These are phyloP conservation scores for Camellia japonica DNA, from an alignment of 148 eudicot species.

Conservation along the genomic window DNA sequence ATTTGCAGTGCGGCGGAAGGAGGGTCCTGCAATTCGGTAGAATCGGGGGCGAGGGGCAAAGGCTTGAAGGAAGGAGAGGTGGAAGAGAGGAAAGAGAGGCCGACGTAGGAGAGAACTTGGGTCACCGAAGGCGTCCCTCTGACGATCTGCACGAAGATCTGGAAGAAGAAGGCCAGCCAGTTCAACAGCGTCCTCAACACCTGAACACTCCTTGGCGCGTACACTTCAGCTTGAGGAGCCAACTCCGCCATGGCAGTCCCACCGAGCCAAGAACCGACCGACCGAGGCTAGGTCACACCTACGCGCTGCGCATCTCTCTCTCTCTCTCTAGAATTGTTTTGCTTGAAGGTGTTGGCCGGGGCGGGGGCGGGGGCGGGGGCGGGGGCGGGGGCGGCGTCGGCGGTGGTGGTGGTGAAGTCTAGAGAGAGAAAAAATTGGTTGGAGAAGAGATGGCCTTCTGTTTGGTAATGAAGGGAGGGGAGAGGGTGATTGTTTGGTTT, in stretches of 20 bases:
- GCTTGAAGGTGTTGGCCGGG: conserved; percentile 10
- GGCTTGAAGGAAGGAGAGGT: conserved; percentile 66
- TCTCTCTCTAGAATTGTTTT: conserved; percentile 15
- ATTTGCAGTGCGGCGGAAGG: conserved; percentile 28
- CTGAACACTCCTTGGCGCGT: conserved; percentile 68
- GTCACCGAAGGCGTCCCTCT: conserved; percentile 70
- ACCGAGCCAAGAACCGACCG: background rate
- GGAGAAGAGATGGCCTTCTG: too few relatives aligned
- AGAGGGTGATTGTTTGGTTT: background rate
- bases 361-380: background rate
- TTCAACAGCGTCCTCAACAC: conserved; percentile 77
- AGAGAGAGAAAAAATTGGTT: too few relatives aligned
- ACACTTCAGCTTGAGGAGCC: conserved; percentile 55
- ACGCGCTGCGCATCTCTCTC: background rate
- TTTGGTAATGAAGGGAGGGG: background rate
- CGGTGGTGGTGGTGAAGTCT: conserved; percentile 20
- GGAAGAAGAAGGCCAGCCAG: conserved; percentile 84
- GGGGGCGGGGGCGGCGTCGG: too few relatives aligned
- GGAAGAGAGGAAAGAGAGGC: conserved; percentile 48
- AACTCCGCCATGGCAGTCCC: conserved; percentile 36
- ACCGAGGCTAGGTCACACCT: conserved; percentile 1
- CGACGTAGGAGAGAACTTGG: conserved; percentile 59
- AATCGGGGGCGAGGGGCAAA: conserved; percentile 62
- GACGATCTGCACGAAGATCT: conserved; percentile 89
- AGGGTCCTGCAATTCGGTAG: conserved; percentile 39